Base-by-base conservation (phyloP, 805 yeast genomes). In the Wickerhamiella sergipiensis region DNA sequence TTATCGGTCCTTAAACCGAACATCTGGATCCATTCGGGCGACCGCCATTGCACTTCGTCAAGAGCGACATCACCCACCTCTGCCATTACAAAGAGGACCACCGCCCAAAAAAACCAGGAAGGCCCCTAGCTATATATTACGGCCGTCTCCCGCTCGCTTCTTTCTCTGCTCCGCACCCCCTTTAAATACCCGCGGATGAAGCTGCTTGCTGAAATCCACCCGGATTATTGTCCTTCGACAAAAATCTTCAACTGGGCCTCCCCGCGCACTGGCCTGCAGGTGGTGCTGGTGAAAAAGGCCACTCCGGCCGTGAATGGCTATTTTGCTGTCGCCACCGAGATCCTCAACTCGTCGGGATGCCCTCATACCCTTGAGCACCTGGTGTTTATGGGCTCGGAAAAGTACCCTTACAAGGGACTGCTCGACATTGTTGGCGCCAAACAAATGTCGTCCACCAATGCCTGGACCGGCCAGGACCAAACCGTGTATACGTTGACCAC, bases 301-400 rank as follows among this genome's bases (percentile, higher is more conserved):
- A 81, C 95, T 2, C 97, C 97, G 2, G 74, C 87, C 31, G 73
- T 92, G 2, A 81, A 82, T 61, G 98, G 97, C n/a, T 84, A 83
- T 62, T 87, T 92, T 66, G 94, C 96, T 1, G 95, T 92, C 3
- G 96, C 95, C 17, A 88, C 97, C 0, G 97, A 92, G 64, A 85
- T 86, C 48, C 70, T 74, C 21, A 80, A 87, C 61, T 92, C 89
- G 64, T 78, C 88, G 22, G 98, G 98, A 7, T 79, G 85, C 55
- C 98, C 98, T 1, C 98, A 92, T 61, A 92, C 98, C 1, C 67
- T 92, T 49, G 98, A 92, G 67, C 98, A 92, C 68, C 71, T 92
- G 65, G 75, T 90, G 38, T 92, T 92, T 65, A 85, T 88, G 95
- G 98, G 98, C 1, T 85, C 95, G 2, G 72, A 81, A 56, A 79